Base-by-base conservation (phyloP, 2,329 filamentous ascomycete genomes). In the Whalleya microplaca region DNA sequence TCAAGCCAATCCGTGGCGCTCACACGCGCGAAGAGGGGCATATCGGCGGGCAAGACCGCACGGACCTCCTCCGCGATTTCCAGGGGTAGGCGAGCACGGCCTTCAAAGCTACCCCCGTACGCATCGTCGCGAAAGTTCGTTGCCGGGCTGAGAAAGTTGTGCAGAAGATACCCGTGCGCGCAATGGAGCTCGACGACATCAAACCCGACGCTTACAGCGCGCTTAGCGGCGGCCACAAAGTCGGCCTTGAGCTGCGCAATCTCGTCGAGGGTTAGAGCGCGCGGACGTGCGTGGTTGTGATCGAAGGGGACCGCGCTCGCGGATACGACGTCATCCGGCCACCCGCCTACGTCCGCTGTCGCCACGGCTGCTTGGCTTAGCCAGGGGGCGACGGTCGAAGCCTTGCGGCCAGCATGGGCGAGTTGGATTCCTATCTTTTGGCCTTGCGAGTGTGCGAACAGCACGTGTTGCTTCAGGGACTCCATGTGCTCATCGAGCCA, bases 111-210 rank as follows among this genome's bases (percentile, higher is more conserved):
- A 1, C 88, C 88, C 19, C 88, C 88, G 64, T 90, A 91, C 54
- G 79, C 66, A 67, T 90, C 88, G 0, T 79, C 89, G 16, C 91
- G 81, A 48, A 83, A 76, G 73, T 95, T 95, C n/a, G 80, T 79
- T 0, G 82, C 81, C 0, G 90, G 89, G 0, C 84, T 86, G 2
- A 92, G 58, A 77, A 94, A 95, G 1, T 78, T 75, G 64, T 87
- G 84, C 0, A 94, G 75, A 0, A 95, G 80, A 69, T 93, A 95
- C 0, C 91, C 90, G 66, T 95, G 91, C 0, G 90, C 91, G 64
- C 82, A 84, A 75, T 95, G 91, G 48, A 96, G 84, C 71, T 87
- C 87, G 16, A 90, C 79, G 3, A 84, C 83, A 65, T 90, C 87
- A 61, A 86, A 83, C 0, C 83, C 83, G 2, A 81, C 83, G 61